These are phyloP conservation scores for Helianthus tuberosus DNA, from an alignment of 129 eudicot species.

Conservation along the genomic window DNA sequence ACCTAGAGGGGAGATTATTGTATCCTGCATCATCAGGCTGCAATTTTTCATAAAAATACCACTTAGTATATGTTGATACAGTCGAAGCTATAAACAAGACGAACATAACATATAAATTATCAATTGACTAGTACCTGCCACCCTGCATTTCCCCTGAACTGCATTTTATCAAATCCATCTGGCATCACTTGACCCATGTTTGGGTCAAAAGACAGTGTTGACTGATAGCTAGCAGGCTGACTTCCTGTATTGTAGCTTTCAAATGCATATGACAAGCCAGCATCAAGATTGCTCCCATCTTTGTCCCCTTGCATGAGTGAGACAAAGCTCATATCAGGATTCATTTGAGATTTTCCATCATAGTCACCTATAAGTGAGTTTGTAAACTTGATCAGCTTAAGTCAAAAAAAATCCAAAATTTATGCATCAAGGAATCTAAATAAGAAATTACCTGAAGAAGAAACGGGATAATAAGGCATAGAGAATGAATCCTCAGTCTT, in stretches of 20 bases:
- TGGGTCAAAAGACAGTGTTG: constrained; percentile 39
- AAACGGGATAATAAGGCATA: constrained; percentile 57
- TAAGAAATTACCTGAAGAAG: constrained; percentile 55
- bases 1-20: constrained; percentile 44
- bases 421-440: not conserved
- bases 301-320: constrained; percentile 51
- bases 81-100: not conserved
- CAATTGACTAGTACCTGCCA: constrained; percentile 65
- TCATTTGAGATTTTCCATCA: constrained; percentile 49
- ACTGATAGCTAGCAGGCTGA: constrained; percentile 44
- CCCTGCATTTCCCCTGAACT: constrained; percentile 41
- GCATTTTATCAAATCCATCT: constrained; percentile 47
- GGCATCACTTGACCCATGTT: constrained; percentile 41
- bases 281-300: constrained; percentile 34
- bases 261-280: constrained; percentile 43
- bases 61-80: constrained; percentile 30
- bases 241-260: constrained; percentile 23
- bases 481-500: constrained; percentile 56
- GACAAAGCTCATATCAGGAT: constrained; percentile 48
- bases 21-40: constrained; percentile 44
- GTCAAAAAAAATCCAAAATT: not conserved
- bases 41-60: constrained; percentile 40
- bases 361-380: constrained; percentile 54
- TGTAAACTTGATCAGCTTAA: constrained; percentile 9
- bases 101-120: not conserved